Conservation (phyloP, 495 filamentous ascomycete species). For the Podospora anserina region DNA sequence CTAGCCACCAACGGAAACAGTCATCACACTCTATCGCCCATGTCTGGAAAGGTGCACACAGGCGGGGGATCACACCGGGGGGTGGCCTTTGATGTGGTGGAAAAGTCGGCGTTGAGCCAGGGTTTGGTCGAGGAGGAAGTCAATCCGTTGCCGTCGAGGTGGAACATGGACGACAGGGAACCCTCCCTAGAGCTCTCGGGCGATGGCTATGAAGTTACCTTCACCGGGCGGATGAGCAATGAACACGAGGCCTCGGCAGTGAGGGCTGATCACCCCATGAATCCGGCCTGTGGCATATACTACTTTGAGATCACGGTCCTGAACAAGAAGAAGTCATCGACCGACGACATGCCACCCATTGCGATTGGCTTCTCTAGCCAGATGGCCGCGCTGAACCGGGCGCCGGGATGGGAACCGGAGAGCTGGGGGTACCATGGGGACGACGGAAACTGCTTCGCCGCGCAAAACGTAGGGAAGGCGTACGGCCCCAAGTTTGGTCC, state of each 20-base stretch:
- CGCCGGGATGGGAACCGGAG: constrained; percentile 93
- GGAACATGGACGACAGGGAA: constrained; percentile 77
- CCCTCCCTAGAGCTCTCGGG: constrained; percentile 67
- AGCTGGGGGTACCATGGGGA: constrained; percentile 98
- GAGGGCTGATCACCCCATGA: constrained; percentile 85
- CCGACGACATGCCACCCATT: constrained; percentile 80
- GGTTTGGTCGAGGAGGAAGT: constrained; percentile 50
- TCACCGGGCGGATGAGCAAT: constrained; percentile 43
- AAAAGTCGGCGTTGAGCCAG: constrained; percentile 60
- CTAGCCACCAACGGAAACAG: constrained; percentile 61
- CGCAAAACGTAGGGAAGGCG: constrained; percentile 66
- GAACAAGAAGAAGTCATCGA: constrained; percentile 60
- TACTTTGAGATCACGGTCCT: constrained; percentile 94
- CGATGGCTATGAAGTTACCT: constrained; percentile 77
- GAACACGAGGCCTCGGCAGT: constrained; percentile 82
- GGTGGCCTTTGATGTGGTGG: constrained; percentile 81
- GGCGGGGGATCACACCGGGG: constrained; percentile 63
- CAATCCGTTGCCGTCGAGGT: constrained; percentile 72
- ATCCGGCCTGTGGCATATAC: constrained; percentile 88
- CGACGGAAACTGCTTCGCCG: constrained; percentile 83
- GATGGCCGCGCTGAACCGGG: constrained; percentile 70
- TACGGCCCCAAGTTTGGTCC: constrained; percentile 69
- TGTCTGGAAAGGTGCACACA: constrained; percentile 58
- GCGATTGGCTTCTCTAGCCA: constrained; percentile 81
- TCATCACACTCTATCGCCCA: constrained; percentile 30